Evolutionary conservation across 139 green algal genomes (phyloP).

Genomic region (Tetradesmus obliquus): DNA sequence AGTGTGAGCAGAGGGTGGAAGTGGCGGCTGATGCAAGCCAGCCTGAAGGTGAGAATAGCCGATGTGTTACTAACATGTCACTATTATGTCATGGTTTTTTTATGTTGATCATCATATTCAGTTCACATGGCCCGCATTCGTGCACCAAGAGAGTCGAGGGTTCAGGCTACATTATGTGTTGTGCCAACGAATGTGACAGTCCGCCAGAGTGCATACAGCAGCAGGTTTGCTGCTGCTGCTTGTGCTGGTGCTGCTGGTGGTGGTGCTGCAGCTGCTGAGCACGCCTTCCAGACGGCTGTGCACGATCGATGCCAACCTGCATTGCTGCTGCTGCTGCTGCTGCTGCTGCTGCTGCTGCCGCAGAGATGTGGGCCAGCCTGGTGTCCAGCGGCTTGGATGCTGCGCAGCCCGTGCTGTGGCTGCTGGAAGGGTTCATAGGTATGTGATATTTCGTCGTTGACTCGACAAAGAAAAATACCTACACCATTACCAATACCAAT

Average conservation of each 20-base stretch:
- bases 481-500: no score
- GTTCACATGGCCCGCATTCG: not conserved
- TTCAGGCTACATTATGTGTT: not conserved
- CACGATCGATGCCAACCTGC: no score
- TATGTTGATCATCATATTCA: not conserved
- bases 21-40: conserved; percentile 29
- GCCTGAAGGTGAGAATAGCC: conserved; percentile 1
- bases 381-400: not conserved
- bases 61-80: no score
- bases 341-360: conserved; percentile 26
- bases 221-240: not conserved
- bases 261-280: conserved; percentile 6
- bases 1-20: not conserved
- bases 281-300: no score
- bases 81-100: no score
- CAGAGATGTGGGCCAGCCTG: conserved; percentile 2
- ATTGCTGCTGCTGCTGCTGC: not conserved
- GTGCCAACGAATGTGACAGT: not conserved
- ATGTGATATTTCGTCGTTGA: not conserved
- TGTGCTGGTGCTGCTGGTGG: not conserved
- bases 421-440: conserved; percentile 35
- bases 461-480: no score
- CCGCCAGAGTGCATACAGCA: not conserved
- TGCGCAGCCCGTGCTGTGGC: not conserved
- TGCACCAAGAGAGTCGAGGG: not conserved